These are phyloP conservation scores for Cenchrus americanus DNA, from an alignment of 176 grass and related monocot species.

Conservation along the genomic window DNA sequence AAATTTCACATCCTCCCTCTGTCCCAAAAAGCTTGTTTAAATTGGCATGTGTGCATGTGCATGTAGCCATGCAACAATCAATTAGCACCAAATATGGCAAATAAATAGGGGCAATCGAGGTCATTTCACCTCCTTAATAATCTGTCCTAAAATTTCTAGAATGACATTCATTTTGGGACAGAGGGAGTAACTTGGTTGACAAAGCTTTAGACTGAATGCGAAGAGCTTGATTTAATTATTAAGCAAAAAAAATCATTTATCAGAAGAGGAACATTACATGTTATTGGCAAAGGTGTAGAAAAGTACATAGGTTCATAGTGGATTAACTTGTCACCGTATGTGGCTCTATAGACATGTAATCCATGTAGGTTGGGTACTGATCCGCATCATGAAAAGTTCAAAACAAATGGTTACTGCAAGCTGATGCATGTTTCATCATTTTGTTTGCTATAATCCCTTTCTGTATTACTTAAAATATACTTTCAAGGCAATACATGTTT, in stretches of 20 bases:
- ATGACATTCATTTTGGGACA: too few species aligned
- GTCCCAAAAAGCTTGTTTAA: too few species aligned
- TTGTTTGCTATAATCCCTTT: background rate
- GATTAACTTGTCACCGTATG: background rate
- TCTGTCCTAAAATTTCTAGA: too few species aligned
- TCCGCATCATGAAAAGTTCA: background rate
- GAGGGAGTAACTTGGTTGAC: background rate
- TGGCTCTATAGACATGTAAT: background rate
- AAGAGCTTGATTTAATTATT: constrained; percentile 10
- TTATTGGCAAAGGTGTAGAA: background rate
- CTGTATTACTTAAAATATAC: background rate
- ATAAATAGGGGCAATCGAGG: too few species aligned
- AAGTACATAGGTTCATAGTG: background rate
- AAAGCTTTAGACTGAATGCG: background rate
- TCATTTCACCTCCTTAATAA: too few species aligned
- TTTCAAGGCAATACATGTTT: background rate
- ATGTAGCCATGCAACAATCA: too few species aligned
- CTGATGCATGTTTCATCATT: constrained; percentile 14
- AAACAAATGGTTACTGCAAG: background rate
- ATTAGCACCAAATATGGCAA: too few species aligned
- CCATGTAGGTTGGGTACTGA: background rate
- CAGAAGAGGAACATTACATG: background rate
- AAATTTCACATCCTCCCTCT: background rate
- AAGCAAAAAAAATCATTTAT: background rate
- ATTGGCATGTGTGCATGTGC: too few species aligned